Percentiles rank a stretch among this genome's conserved stretches.
These are phyloP conservation scores for Suhomyces chickasaworum DNA, from an alignment of 1,139 yeast species.

Conservation along the genomic window DNA sequence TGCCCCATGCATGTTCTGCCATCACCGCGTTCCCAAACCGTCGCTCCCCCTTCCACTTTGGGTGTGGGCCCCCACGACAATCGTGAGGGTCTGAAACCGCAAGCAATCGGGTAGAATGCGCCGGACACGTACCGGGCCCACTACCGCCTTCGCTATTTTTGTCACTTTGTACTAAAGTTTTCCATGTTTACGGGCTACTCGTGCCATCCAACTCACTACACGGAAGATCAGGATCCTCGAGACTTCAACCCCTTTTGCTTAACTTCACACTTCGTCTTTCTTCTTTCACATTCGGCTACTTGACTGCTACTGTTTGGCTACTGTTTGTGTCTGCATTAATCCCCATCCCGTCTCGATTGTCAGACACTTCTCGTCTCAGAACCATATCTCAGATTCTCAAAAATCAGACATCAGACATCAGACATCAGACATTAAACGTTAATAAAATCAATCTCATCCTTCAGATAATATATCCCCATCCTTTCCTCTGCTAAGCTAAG, in stretches of 20 bases:
- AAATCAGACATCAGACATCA: neutral
- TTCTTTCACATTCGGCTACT: neutral
- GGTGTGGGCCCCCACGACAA: conserved; percentile 5
- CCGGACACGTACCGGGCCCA: conserved; percentile 4
- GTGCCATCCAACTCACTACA: conserved; percentile 4
- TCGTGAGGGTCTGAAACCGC: conserved; percentile 1
- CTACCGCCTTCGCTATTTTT: conserved; percentile 3
- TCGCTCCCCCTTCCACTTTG: conserved; percentile 5
- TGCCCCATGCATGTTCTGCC: neutral
- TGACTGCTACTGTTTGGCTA: neutral
- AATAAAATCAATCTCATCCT: no score
- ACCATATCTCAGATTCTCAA: no score
- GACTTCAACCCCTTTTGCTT: neutral
- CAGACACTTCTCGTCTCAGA: neutral
- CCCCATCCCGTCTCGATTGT: neutral
- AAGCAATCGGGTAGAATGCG: neutral
- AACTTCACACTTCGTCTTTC: neutral
- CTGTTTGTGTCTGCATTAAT: neutral
- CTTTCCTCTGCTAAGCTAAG: neutral
- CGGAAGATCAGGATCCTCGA: conserved; percentile 2
- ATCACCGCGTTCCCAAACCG: conserved; percentile 5
- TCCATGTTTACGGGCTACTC: conserved; percentile 10
- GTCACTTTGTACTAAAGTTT: conserved; percentile 9
- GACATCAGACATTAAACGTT: no score
- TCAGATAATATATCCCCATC: no score